phyloP scores from a whole-genome alignment of 176 grass and related monocot genomes.

The Oryza brachyantha region DNA sequence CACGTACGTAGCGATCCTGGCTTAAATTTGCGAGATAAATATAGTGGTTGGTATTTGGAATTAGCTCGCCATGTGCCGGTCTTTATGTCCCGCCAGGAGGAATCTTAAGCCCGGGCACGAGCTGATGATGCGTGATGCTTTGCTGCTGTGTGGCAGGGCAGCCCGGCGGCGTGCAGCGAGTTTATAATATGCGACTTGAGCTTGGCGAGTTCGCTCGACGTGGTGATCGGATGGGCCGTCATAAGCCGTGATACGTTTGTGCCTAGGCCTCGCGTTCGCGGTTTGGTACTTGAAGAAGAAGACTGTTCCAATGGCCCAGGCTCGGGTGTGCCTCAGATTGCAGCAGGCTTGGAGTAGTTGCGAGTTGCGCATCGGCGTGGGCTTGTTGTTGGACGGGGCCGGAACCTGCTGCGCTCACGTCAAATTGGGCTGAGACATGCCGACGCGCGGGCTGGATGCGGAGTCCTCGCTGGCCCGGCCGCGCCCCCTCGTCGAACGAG shows the following conservation, averaged over 20 bases:
- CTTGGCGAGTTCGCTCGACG: not conserved
- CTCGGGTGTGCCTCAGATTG: too few relatives aligned
- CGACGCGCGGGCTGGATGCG: too few relatives aligned
- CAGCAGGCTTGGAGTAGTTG: too few relatives aligned
- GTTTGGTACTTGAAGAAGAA: too few relatives aligned
- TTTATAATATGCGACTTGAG: too few relatives aligned
- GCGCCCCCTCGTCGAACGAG: too few relatives aligned
- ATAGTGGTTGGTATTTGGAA: conserved; percentile 9
- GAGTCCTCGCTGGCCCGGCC: too few relatives aligned
- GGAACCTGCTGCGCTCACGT: not conserved
- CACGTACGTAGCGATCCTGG: not conserved
- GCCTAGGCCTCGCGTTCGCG: too few relatives aligned
- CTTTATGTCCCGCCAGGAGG: conserved; percentile 37
- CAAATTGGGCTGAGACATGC: not conserved
- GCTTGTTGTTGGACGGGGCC: not conserved
- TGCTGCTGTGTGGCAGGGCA: not conserved
- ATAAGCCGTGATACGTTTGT: not conserved
- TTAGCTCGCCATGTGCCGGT: conserved; percentile 33
- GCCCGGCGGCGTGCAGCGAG: too few relatives aligned
- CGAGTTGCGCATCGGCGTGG: too few relatives aligned
- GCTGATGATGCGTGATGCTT: conserved; percentile 3
- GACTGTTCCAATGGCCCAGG: too few relatives aligned
- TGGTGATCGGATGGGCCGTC: not conserved
- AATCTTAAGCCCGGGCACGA: conserved; percentile 8
- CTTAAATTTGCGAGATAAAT: not conserved